phyloP scores from a whole-genome alignment of 768 basidiomycete species.

The Melanogaster broomeanus region DNA sequence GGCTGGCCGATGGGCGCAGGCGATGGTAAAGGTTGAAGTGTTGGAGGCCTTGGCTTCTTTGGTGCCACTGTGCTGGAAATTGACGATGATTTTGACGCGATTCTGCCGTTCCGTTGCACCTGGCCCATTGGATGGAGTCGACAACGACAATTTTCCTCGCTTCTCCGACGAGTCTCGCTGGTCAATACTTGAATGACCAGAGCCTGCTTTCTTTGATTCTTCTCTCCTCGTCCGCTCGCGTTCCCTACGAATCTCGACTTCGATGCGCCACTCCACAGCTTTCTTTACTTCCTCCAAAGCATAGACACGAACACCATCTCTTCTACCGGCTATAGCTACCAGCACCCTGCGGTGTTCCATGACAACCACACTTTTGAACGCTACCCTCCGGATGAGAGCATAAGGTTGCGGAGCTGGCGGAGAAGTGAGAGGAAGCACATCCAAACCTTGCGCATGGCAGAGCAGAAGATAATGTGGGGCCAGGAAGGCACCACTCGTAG shows the following conservation, averaged over 20 bases:
- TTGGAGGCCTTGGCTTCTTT: conserved; percentile 29
- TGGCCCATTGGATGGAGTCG: conserved; percentile 47
- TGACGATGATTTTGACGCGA: conserved; percentile 20
- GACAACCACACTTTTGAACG: conserved; percentile 85
- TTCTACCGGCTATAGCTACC: conserved; percentile 85
- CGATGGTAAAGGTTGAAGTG: conserved; percentile 21
- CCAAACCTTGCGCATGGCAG: conserved; percentile 84
- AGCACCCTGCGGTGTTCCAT: conserved; percentile 91
- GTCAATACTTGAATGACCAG: conserved; percentile 36
- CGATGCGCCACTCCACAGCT: conserved; percentile 86
- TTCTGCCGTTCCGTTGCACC: conserved; percentile 19
- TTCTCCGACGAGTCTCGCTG: conserved; percentile 49
- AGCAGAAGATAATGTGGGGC: conserved; percentile 80
- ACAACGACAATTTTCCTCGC: conserved; percentile 47
- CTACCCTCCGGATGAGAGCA: conserved; percentile 77
- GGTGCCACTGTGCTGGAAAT: conserved; percentile 13
- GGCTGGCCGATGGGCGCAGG: conserved; percentile 52
- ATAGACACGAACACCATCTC: conserved; percentile 87
- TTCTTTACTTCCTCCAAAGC: conserved; percentile 85
- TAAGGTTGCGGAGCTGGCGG: conserved; percentile 79
- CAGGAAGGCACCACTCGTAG: conserved; percentile 76
- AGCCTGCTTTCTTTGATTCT: conserved; percentile 54
- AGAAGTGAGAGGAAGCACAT: conserved; percentile 76
- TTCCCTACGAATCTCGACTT: conserved; percentile 75
- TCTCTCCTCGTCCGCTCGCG: conserved; percentile 71